Evolutionary conservation across 768 basidiomycete species (phyloP).

Genomic region (Rhodotorula paludigena): DNA sequence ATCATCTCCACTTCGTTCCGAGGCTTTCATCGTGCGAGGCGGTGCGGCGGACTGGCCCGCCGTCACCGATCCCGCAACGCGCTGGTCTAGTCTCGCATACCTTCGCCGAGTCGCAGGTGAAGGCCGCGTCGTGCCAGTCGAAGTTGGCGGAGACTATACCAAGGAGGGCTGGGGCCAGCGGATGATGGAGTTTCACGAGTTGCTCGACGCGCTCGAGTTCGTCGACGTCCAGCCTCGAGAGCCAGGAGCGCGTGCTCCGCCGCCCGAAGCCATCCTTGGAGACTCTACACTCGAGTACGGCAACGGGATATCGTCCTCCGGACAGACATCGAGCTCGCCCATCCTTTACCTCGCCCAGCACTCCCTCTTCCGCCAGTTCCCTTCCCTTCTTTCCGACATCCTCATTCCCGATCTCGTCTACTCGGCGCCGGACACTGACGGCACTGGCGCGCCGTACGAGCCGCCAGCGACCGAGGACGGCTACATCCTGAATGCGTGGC

Average conservation of each 20-base stretch:
- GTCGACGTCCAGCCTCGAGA: conserved; percentile 1
- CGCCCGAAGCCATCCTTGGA: no score
- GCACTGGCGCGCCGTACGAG: conserved; percentile 51
- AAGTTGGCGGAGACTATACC: conserved; percentile 80
- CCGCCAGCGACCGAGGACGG: conserved; percentile 65
- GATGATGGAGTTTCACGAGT: conserved; percentile 70
- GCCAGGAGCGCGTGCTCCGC: no score
- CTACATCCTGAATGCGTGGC: conserved; percentile 70
- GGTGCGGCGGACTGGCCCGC: conserved; percentile 75
- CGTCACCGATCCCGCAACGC: conserved; percentile 50
- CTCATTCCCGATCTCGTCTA: conserved; percentile 85
- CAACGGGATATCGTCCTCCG: no score
- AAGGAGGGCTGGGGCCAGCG: conserved; percentile 72
- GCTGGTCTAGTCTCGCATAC: conserved; percentile 69
- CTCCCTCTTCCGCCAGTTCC: conserved; percentile 77
- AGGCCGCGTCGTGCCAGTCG: conserved; percentile 82
- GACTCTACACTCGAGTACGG: no score
- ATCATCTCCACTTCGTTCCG: no score
- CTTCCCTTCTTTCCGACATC: conserved; percentile 67
- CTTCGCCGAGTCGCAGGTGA: conserved; percentile 66
- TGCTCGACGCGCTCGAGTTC: conserved; percentile 55
- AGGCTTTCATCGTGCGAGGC: conserved; percentile 69
- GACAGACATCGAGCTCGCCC: no score
- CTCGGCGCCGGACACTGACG: conserved; percentile 54
- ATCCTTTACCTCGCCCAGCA: conserved; percentile 83